A percentile compares a stretch with the other conserved stretches of the same genome.
Evolutionary conservation across 768 basidiomycete genomes (phyloP).

Genomic region (Polyporus arcularius): DNA sequence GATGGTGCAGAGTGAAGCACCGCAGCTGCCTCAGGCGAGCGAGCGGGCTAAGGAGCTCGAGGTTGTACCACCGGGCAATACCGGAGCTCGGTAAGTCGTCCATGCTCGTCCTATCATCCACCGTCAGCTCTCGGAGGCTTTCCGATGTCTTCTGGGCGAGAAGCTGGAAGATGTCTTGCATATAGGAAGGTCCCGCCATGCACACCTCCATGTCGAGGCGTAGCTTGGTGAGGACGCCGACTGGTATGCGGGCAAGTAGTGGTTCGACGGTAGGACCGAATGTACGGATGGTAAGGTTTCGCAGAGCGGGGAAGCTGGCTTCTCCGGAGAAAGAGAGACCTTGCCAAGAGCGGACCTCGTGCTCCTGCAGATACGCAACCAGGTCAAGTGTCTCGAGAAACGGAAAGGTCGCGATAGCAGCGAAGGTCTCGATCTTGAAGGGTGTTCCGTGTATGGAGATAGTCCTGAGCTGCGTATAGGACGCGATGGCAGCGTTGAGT

Average conservation of each 20-base stretch:
- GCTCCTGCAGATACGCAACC: constrained; percentile 9
- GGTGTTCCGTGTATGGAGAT: constrained; percentile 19
- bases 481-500: too few species aligned
- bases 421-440: constrained; percentile 16
- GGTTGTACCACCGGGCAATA: constrained; percentile 19
- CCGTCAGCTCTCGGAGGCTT: constrained; percentile 20
- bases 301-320: too few species aligned
- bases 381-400: constrained; percentile 19
- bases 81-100: neutral
- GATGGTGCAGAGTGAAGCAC: constrained; percentile 26
- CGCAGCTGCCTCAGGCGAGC: constrained; percentile 21
- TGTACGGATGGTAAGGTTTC: too few species aligned
- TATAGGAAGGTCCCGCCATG: constrained; percentile 6
- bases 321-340: too few species aligned
- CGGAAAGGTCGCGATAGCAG: constrained; percentile 18
- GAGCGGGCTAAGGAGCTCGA: constrained; percentile 29
- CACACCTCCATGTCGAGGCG: constrained; percentile 17
- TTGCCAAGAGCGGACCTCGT: too few species aligned
- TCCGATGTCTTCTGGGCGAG: constrained; percentile 16
- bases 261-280: constrained; percentile 9
- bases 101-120: constrained; percentile 20
- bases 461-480: too few species aligned
- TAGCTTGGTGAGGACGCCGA: constrained; percentile 16
- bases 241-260: constrained; percentile 18
- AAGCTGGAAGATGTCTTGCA: constrained; percentile 18